These are phyloP conservation scores for Orbilia brochopaga DNA, from an alignment of 2,329 filamentous ascomycete genomes.

Conservation along the genomic window DNA sequence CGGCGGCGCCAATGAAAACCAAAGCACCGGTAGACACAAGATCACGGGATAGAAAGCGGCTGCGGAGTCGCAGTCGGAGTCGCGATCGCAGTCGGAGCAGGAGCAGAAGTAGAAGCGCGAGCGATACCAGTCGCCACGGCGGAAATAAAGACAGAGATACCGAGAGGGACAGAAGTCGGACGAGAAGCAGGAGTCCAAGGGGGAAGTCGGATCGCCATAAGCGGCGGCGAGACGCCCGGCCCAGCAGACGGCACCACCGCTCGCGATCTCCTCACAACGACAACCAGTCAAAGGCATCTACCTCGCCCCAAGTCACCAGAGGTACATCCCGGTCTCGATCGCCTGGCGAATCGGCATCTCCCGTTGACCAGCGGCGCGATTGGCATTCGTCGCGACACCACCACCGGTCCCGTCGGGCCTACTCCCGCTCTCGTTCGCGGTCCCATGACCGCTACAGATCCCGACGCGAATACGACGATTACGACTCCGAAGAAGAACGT, in stretches of 20 bases:
- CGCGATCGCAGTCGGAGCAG: conserved; percentile 40
- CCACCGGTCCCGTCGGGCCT: conserved; percentile 26
- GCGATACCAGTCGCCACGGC: conserved; percentile 1
- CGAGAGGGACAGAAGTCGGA: conserved; percentile 20
- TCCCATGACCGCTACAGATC: conserved; percentile 24
- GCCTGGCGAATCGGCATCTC: conserved; percentile 29
- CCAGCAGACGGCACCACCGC: conserved; percentile 26
- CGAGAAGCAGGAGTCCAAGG: conserved; percentile 15
- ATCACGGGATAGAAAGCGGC: conserved; percentile 47
- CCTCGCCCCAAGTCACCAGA: conserved; percentile 12
- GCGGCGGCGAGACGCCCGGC: conserved; percentile 6
- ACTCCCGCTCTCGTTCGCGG: conserved; percentile 40
- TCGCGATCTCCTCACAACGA: conserved; percentile 36
- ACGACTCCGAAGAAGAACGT: conserved; percentile 43
- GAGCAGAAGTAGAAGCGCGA: conserved; percentile 11
- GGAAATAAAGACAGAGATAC: conserved; percentile 13
- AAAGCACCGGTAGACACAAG: conserved; percentile 4
- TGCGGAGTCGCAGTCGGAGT: conserved; percentile 49
- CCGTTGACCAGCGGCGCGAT: conserved; percentile 12
- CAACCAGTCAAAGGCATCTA: conserved; percentile 1
- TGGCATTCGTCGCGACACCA: conserved; percentile 34
- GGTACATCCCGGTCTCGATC: conserved; percentile 31
- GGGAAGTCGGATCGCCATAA: conserved; percentile 9
- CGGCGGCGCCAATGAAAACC: conserved; percentile 4
- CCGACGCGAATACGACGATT: conserved; percentile 23